Percentiles rank a stretch among this genome's conserved stretches.
Conservation (phyloP, 2,329 filamentous ascomycete species). For the Cadophora luteo-olivacea region DNA sequence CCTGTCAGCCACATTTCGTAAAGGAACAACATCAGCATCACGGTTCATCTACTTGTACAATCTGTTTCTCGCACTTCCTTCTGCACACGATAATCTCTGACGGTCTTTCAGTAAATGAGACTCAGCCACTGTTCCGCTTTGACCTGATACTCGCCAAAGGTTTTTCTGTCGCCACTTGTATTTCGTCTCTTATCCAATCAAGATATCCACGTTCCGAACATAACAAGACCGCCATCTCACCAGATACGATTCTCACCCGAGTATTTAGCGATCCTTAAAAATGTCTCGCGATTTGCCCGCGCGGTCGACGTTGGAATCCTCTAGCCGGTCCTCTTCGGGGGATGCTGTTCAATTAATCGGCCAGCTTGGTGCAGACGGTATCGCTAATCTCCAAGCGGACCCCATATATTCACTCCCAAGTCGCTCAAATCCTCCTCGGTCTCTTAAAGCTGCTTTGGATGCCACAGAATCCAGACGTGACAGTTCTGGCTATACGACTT, state of each 20-base stretch:
- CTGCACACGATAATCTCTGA: neutral
- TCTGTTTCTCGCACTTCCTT: neutral
- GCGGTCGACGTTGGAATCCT: neutral
- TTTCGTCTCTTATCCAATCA: neutral
- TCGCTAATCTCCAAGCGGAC: constrained; percentile 32
- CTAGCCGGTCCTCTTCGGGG: constrained; percentile 32
- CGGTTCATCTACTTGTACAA: neutral
- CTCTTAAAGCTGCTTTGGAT: constrained; percentile 40
- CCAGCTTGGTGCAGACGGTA: constrained; percentile 35
- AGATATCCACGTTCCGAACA: neutral
- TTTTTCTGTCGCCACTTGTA: neutral
- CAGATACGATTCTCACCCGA: neutral
- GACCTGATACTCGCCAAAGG: neutral
- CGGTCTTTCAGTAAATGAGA: neutral
- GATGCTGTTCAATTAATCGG: constrained; percentile 34
- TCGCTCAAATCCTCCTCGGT: constrained; percentile 33
- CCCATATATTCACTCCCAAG: constrained; percentile 17
- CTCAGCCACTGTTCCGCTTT: neutral
- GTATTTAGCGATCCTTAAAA: neutral
- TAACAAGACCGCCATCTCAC: neutral
- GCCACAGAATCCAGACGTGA: constrained; percentile 22
- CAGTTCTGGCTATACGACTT: constrained; percentile 30
- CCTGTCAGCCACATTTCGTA: constrained; percentile 10
- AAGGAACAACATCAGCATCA: neutral
- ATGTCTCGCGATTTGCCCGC: constrained; percentile 1